Conservation (phyloP, 2,329 filamentous ascomycete species). For the Ceratocystis harringtonii region DNA sequence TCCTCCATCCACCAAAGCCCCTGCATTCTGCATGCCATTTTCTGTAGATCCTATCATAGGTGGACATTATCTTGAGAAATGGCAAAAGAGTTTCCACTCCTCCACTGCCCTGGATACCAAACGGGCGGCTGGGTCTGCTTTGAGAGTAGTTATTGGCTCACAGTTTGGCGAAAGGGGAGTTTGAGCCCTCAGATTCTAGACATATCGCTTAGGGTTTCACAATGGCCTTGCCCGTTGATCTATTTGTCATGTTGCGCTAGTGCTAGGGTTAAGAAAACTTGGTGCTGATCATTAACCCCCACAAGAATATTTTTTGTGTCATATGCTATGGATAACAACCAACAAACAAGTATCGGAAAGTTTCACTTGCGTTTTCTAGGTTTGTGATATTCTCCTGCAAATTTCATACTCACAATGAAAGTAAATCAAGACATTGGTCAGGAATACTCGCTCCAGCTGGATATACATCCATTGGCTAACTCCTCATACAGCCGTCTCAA, state of each 20-base stretch:
- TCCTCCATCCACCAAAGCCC: background rate
- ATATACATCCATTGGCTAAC: background rate
- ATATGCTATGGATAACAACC: background rate
- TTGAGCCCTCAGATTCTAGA: no score
- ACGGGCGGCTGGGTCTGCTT: background rate
- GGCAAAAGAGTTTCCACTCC: background rate
- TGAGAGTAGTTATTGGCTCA: background rate
- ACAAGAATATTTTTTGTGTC: background rate
- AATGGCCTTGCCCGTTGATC: background rate
- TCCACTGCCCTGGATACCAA: background rate
- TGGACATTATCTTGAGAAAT: background rate
- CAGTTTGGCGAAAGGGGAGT: background rate
- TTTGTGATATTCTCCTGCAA: background rate
- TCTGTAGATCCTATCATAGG: constrained; percentile 2
- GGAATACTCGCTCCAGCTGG: background rate
- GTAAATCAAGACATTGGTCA: constrained; percentile 32
- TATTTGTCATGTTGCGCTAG: background rate
- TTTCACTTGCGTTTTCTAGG: background rate
- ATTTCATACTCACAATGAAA: constrained; percentile 26
- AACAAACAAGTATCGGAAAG: background rate
- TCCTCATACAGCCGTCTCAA: constrained; percentile 44
- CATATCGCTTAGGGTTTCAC: no score
- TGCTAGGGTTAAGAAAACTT: background rate
- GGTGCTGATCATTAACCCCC: background rate
- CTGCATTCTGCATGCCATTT: constrained; percentile 6